Evolutionary conservation across 192 early-diverging fungal genomes (phyloP).

Genomic region (Pilobolus umbonatus): DNA sequence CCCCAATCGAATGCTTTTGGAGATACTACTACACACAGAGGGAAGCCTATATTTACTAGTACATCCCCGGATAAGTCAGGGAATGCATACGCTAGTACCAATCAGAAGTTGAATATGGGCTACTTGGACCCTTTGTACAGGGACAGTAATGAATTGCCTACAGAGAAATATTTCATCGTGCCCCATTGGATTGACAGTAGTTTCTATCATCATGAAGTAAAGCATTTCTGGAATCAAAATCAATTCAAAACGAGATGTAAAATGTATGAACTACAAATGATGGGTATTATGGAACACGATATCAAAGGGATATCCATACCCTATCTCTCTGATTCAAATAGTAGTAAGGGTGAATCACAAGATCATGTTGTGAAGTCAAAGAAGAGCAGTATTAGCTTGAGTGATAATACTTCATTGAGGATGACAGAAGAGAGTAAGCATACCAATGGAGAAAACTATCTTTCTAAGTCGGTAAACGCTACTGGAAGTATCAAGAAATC

Average conservation of each 20-base stretch:
- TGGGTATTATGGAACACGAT: slow-evolving; percentile 67
- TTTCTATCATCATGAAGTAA: slow-evolving; percentile 64
- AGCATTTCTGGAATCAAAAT: slow-evolving; percentile 41
- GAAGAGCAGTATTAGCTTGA: slow-evolving; percentile 23
- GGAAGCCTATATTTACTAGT: slow-evolving; percentile 14
- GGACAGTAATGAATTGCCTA: slow-evolving; percentile 34
- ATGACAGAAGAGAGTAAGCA: neutral
- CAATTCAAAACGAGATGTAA: slow-evolving; percentile 68
- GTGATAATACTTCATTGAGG: slow-evolving; percentile 6
- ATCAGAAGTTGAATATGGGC: slow-evolving; percentile 1
- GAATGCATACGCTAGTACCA: slow-evolving; percentile 1
- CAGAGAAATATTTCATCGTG: slow-evolving; percentile 57
- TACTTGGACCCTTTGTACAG: slow-evolving; percentile 48
- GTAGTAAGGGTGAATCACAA: neutral
- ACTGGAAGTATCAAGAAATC: slow-evolving; percentile 5
- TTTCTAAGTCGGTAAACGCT: slow-evolving; percentile 25
- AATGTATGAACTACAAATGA: slow-evolving; percentile 83
- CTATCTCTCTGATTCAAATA: slow-evolving; percentile 32
- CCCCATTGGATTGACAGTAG: slow-evolving; percentile 92
- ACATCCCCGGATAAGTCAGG: slow-evolving; percentile 18
- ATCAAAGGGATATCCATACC: slow-evolving; percentile 51
- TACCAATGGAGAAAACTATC: slow-evolving; percentile 18
- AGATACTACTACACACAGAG: neutral
- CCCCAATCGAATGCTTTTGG: slow-evolving; percentile 3
- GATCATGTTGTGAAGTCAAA: neutral